Base-by-base conservation (phyloP, 495 filamentous ascomycete species). In the Lepraria neglecta region DNA sequence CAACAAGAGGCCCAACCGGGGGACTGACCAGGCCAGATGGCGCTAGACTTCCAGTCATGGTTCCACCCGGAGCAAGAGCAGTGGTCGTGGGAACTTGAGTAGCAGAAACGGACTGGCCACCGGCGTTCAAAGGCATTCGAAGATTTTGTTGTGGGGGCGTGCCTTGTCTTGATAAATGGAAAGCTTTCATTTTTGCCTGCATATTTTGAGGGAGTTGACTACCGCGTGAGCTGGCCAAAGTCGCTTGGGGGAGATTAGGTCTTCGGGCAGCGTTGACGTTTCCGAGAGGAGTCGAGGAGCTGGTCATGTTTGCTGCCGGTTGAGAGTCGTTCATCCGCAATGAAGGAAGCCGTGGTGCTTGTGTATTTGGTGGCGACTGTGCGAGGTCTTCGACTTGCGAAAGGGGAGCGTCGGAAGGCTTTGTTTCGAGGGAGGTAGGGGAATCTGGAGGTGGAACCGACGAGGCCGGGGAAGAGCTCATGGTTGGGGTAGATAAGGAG, bases 251-350 rank as follows among this genome's bases (percentile, higher is more conserved):
- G n/a, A 77, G 72, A 43, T 74, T 72, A 44, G 85, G 82, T 66
- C 84, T 79, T 59, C 90, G 84, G 27, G 89, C 90, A 55, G 87
- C 90, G 69, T 88, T 92, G 65, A 96, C 70, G 43, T 85, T 82
- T n/a, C 88, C 92, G 33, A 95, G 72, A 57, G 88, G 89, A 55
- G 85, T 90, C 21, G 92, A 92, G 21, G 86, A 88, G 3, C 87
- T 73, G 58, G 79, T 87, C 79, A 94, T 88, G 47, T 75, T 76
- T 7, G 72, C 71, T 2, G 71, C 60, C 28, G 72, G 68, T 31
- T 81, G 80, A 3, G 77, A 73, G 58, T 86, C 85, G 59, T 80
- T 55, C 3, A 46, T 64, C 31, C 61, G 59, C 40, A 55, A 65
- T 30, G 65, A 76, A 67, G 63, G 64, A 14, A 67, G 56, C 61